A percentile compares a stretch with the other conserved stretches of the same genome.
These are phyloP conservation scores for Trifolium dubium DNA, from an alignment of 306 rosid species.

Conservation along the genomic window DNA sequence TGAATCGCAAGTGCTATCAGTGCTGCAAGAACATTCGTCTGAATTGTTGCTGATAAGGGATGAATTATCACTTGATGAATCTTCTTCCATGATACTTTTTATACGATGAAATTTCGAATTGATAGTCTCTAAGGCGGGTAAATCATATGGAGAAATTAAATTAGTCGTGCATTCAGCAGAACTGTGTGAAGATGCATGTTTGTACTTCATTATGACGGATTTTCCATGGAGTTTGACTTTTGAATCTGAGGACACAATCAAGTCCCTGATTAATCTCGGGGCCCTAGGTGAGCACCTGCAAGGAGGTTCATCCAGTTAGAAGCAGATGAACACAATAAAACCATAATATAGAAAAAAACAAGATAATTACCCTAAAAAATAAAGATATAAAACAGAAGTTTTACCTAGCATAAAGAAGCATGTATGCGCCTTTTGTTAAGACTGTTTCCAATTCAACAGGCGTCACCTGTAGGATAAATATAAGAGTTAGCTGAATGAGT, in stretches of 20 bases:
- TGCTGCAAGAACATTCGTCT: conserved; percentile 82
- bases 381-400: conserved; percentile 7
- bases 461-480: conserved; percentile 60
- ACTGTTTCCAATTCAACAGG: conserved; percentile 74
- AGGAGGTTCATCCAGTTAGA: conserved; percentile 34
- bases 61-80: conserved; percentile 82
- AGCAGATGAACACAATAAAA: conserved; percentile 18
- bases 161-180: conserved; percentile 29
- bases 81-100: conserved; percentile 68
- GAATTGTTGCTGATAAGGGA: conserved; percentile 79
- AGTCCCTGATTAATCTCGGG: conserved; percentile 70
- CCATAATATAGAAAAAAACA: background rate
- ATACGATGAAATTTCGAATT: conserved; percentile 44
- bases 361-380: background rate
- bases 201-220: conserved; percentile 45
- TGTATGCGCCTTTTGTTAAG: conserved; percentile 77
- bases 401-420: conserved; percentile 92
- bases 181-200: conserved; percentile 43
- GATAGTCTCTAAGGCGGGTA: conserved; percentile 41
- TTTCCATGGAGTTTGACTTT: conserved; percentile 59
- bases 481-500: conserved; percentile 16
- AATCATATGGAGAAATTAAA: conserved; percentile 39
- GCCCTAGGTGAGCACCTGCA: conserved; percentile 91
- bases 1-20: conserved; percentile 71
- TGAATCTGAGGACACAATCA: conserved; percentile 54